These are phyloP conservation scores for Lotmaria passim DNA, from an alignment of 208 protist species.

Conservation along the genomic window DNA sequence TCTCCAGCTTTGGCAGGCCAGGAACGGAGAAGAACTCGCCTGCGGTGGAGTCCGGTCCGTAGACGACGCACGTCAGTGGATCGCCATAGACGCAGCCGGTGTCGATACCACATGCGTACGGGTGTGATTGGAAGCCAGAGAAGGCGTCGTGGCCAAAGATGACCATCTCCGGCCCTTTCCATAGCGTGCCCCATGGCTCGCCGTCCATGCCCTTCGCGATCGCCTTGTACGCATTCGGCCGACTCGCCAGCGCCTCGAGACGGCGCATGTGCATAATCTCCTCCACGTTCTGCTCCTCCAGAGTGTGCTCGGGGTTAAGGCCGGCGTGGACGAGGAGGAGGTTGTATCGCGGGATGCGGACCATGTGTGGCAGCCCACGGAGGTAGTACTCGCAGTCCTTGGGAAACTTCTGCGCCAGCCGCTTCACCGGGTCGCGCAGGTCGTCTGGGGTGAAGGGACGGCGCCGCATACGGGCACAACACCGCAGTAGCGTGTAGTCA, in stretches of 20 bases:
- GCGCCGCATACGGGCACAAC: slow-evolving; percentile 47
- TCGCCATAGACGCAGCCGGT: slow-evolving; percentile 91
- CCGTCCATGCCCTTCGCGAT: slow-evolving; percentile 70
- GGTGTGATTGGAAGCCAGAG: slow-evolving; percentile 73
- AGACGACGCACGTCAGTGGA: slow-evolving; percentile 81
- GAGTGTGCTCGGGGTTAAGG: slow-evolving; percentile 55
- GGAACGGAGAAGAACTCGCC: slow-evolving; percentile 73
- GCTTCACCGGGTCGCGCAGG: slow-evolving; percentile 80
- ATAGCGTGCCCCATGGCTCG: slow-evolving; percentile 72
- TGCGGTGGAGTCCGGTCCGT: slow-evolving; percentile 39
- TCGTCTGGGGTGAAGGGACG: slow-evolving; percentile 58
- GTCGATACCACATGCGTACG: slow-evolving; percentile 86
- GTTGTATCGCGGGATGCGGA: slow-evolving; percentile 84
- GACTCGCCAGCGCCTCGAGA: slow-evolving; percentile 49
- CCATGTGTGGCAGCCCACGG: slow-evolving; percentile 78
- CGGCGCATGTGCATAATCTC: slow-evolving; percentile 87
- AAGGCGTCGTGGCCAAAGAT: slow-evolving; percentile 92
- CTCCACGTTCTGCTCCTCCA: slow-evolving; percentile 77
- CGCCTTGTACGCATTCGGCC: slow-evolving; percentile 40
- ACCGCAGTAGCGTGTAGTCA: slow-evolving; percentile 85
- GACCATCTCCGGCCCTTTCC: slow-evolving; percentile 81
- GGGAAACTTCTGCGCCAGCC: slow-evolving; percentile 70
- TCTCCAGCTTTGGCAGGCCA: slow-evolving; percentile 70
- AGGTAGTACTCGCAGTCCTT: slow-evolving; percentile 85
- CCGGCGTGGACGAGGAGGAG: slow-evolving; percentile 88